These are phyloP conservation scores for Globisporangium apiculatum DNA, from an alignment of 352 stramenopile species.

Conservation along the genomic window DNA sequence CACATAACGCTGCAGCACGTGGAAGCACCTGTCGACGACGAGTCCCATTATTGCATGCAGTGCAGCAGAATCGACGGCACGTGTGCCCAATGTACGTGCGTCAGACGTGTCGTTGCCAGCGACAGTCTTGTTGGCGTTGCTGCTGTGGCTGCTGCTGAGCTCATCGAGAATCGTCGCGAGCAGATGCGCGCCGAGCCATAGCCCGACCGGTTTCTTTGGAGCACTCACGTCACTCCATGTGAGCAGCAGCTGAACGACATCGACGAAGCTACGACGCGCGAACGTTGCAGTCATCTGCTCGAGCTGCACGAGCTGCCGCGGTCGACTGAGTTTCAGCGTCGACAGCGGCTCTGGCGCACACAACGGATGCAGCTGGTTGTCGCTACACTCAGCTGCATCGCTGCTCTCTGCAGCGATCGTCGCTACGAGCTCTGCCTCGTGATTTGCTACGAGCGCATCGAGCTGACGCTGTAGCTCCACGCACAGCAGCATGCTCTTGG, in stretches of 20 bases:
- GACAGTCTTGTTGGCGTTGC: neutral
- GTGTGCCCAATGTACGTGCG: neutral
- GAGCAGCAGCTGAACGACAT: constrained; percentile 9
- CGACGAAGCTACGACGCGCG: neutral
- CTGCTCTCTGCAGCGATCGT: neutral
- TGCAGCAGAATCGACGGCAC: neutral
- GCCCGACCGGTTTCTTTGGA: constrained; percentile 15
- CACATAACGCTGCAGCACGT: constrained; percentile 35
- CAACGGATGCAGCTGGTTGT: constrained; percentile 4
- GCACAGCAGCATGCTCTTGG: constrained; percentile 15
- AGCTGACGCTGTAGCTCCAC: constrained; percentile 50
- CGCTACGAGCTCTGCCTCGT: constrained; percentile 13
- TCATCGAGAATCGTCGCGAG: constrained; percentile 25
- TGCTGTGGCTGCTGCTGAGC: neutral
- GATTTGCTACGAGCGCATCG: constrained; percentile 44
- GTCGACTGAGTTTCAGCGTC: neutral
- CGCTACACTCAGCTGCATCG: neutral
- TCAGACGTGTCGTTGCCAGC: neutral
- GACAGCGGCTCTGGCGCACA: neutral
- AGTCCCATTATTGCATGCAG: constrained; percentile 14
- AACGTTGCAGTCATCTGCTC: constrained; percentile 20
- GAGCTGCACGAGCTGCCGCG: constrained; percentile 12
- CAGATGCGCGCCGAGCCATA: constrained; percentile 42
- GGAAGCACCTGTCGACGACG: constrained; percentile 31
- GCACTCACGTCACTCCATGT: neutral